Percentiles rank a stretch among this genome's conserved stretches.
Conservation (phyloP, 1,139 yeast species). For the Barnettozyma hawaiiensis region DNA sequence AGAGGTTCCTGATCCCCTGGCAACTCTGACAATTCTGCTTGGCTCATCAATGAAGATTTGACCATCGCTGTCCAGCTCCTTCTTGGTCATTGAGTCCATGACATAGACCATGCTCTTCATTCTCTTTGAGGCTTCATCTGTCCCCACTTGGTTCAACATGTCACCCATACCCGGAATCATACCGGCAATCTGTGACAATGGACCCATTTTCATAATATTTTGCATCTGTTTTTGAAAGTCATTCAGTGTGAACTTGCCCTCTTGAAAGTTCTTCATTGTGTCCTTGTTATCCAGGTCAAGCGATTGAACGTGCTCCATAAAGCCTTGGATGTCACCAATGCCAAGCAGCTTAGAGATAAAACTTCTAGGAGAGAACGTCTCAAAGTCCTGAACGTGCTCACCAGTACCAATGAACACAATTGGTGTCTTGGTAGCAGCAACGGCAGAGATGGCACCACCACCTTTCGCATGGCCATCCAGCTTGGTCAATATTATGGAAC, state of each 20-base stretch:
- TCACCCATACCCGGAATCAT: conserved; percentile 95
- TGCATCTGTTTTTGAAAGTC: conserved; percentile 95
- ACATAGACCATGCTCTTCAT: conserved; percentile 87
- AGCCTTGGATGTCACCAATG: conserved; percentile 90
- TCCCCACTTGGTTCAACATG: conserved; percentile 82
- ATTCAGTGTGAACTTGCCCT: conserved; percentile 87
- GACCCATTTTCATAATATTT: conserved; percentile 95
- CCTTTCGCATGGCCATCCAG: conserved; percentile 99
- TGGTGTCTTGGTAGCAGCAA: conserved; percentile 96
- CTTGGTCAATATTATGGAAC: conserved; percentile 91
- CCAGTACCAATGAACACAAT: conserved; percentile 97
- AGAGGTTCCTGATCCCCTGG: conserved; percentile 93
- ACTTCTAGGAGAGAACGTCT: conserved; percentile 83
- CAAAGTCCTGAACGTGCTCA: conserved; percentile 92
- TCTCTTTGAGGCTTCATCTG: conserved; percentile 79
- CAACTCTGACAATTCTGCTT: conserved; percentile 80
- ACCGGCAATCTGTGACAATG: conserved; percentile 84
- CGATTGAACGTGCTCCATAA: conserved; percentile 89
- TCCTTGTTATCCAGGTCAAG: conserved; percentile 88
- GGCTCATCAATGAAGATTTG: conserved; percentile 76
- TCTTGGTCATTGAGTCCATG: conserved; percentile 93
- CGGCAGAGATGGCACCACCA: conserved; percentile 99
- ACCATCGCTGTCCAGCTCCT: conserved; percentile 91
- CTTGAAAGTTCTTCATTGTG: conserved; percentile 87
- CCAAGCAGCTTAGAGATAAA: conserved; percentile 88